Conservation (phyloP, 768 basidiomycete genomes). For the Lentinus brumalis region DNA sequence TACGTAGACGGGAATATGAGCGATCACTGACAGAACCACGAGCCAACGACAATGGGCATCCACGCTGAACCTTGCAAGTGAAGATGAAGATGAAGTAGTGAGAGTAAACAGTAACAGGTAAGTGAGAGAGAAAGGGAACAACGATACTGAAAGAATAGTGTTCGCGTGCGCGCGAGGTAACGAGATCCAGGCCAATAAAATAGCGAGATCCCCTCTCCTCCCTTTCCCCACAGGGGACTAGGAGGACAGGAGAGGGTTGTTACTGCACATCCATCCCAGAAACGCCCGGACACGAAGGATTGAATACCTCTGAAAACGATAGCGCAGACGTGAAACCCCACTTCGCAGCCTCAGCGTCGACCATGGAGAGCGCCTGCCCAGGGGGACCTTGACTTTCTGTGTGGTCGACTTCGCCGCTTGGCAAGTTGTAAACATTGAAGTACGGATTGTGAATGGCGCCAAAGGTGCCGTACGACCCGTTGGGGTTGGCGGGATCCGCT, state of each 20-base stretch:
- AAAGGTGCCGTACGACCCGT: neutral
- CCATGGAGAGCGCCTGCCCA: conserved; percentile 4
- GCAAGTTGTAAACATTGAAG: neutral
- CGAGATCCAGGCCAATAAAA: conserved; percentile 7
- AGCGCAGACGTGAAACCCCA: neutral
- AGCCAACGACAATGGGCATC: conserved; percentile 14
- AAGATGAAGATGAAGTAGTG: neutral
- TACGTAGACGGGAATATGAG: neutral
- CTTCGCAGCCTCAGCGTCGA: conserved; percentile 1
- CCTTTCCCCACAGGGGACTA: conserved; percentile 23
- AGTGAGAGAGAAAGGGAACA: neutral
- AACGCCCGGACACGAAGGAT: conserved; percentile 7
- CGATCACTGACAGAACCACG: conserved; percentile 17
- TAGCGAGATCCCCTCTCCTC: conserved; percentile 16
- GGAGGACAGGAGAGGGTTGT: conserved; percentile 19
- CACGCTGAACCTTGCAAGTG: conserved; percentile 5
- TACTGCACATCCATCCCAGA: conserved; percentile 11
- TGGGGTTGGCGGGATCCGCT: conserved; percentile 18
- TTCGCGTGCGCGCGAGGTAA: neutral
- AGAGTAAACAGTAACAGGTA: neutral
- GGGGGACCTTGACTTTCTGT: neutral
- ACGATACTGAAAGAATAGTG: neutral
- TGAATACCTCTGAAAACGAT: conserved; percentile 17
- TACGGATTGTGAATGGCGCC: conserved; percentile 3
- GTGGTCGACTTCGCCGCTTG: neutral